Evolutionary conservation across 495 filamentous ascomycete species (phyloP).

Genomic region (Geopyxis carbonaria): DNA sequence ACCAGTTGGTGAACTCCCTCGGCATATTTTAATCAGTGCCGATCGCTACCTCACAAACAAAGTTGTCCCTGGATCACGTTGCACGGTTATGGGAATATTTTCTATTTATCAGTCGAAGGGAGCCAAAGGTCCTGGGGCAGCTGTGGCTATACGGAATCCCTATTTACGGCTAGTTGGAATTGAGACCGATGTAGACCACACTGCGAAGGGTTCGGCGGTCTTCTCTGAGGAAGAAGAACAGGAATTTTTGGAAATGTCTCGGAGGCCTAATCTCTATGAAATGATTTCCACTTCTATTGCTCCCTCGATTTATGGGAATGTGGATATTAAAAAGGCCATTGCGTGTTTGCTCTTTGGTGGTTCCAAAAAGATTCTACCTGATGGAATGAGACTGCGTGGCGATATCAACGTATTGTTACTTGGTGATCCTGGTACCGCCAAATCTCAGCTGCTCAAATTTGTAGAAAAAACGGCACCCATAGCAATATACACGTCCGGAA

Average conservation of each 20-base stretch:
- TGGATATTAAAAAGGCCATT: constrained; percentile 97
- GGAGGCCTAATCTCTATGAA: constrained; percentile 79
- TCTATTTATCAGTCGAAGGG: constrained; percentile 90
- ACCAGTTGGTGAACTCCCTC: constrained; percentile 86
- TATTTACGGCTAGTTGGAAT: constrained; percentile 93
- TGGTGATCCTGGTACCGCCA: constrained; percentile 95
- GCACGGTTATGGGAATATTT: constrained; percentile 92
- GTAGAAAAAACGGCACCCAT: constrained; percentile 94
- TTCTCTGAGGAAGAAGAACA: constrained; percentile 96
- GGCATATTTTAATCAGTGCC: constrained; percentile 86
- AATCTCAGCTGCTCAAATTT: constrained; percentile 94
- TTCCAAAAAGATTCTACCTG: constrained; percentile 94
- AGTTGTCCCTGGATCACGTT: constrained; percentile 87
- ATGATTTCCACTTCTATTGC: constrained; percentile 84
- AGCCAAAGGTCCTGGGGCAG: constrained; percentile 59
- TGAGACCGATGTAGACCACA: constrained; percentile 74
- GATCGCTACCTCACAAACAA: constrained; percentile 92
- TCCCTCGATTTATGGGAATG: constrained; percentile 91
- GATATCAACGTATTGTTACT: constrained; percentile 97
- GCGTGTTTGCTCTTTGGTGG: constrained; percentile 87
- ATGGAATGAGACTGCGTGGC: constrained; percentile 95
- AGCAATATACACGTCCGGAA: constrained; percentile 97
- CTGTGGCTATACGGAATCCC: constrained; percentile 87
- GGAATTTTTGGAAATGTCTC: constrained; percentile 85
- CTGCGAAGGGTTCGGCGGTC: constrained; percentile 63